A percentile compares a stretch with the other conserved stretches of the same genome.
These are phyloP conservation scores for Yarrowia osloensis DNA, from an alignment of 805 yeast species.

Conservation along the genomic window DNA sequence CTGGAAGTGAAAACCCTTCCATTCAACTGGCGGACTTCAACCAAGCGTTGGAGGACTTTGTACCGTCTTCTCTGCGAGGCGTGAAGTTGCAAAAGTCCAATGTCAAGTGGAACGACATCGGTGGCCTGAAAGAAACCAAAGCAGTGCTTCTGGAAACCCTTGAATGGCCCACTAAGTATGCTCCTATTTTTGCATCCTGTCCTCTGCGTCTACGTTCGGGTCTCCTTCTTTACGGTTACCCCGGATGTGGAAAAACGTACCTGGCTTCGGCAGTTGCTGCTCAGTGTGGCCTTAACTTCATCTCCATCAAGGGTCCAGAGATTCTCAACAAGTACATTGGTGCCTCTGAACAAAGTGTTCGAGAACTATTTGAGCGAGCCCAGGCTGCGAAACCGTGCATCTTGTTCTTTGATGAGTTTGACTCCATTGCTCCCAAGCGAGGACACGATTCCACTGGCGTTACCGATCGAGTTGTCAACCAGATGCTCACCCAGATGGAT, in stretches of 20 bases:
- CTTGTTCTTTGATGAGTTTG: constrained; percentile 91
- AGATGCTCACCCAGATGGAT: constrained; percentile 96
- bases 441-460: constrained; percentile 98
- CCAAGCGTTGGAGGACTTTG: constrained; percentile 63
- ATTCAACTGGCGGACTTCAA: constrained; percentile 48
- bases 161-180: constrained; percentile 97
- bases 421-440: constrained; percentile 94
- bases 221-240: constrained; percentile 86
- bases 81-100: constrained; percentile 79
- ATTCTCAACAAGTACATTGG: constrained; percentile 94
- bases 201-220: constrained; percentile 90
- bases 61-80: constrained; percentile 82
- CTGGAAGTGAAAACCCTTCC: background rate
- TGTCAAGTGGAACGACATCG: constrained; percentile 83
- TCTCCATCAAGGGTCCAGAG: constrained; percentile 94
- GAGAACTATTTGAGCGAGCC: constrained; percentile 92
- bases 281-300: constrained; percentile 90
- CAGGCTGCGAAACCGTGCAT: constrained; percentile 94
- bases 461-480: constrained; percentile 96
- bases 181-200: constrained; percentile 88
- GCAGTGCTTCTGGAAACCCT: constrained; percentile 76
- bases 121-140: constrained; percentile 81
- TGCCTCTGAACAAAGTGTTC: constrained; percentile 91
- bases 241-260: constrained; percentile 96
- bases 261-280: constrained; percentile 92